Percentiles rank a stretch among this genome's conserved stretches.
Conservation (phyloP, 2,329 filamentous ascomycete species). For the Stemphylium lycopersici region DNA sequence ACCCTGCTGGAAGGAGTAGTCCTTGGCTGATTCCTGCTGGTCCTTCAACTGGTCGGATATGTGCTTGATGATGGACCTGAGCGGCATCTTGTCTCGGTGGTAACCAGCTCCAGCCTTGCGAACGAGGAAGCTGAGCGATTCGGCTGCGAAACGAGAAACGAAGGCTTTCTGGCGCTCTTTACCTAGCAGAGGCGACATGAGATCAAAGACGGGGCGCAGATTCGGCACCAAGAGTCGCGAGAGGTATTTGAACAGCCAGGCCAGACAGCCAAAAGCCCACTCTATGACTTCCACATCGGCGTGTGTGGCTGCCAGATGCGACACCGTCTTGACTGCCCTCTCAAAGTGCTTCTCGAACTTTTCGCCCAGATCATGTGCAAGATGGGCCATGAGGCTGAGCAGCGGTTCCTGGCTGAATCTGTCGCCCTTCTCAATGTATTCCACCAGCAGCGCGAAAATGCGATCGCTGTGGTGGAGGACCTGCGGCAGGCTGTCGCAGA, state of each 20-base stretch:
- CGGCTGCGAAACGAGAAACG: constrained; percentile 89
- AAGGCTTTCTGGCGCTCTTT: constrained; percentile 82
- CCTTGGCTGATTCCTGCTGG: constrained; percentile 61
- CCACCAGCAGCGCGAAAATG: constrained; percentile 78
- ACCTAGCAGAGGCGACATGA: constrained; percentile 83
- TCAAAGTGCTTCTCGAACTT: constrained; percentile 90
- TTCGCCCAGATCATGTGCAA: constrained; percentile 89
- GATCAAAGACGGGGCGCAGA: constrained; percentile 79
- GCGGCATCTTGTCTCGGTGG: constrained; percentile 71
- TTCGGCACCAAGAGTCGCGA: constrained; percentile 86
- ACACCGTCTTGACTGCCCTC: constrained; percentile 74
- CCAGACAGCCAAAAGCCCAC: constrained; percentile 93
- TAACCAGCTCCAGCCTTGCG: constrained; percentile 84
- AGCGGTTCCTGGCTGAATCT: constrained; percentile 83
- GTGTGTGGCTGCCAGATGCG: constrained; percentile 76
- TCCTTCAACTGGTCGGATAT: constrained; percentile 71
- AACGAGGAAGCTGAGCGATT: constrained; percentile 91
- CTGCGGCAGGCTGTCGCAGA: constrained; percentile 89
- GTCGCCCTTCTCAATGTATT: constrained; percentile 79
- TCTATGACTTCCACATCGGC: constrained; percentile 89
- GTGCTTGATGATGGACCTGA: constrained; percentile 74
- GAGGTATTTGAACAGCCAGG: constrained; percentile 97
- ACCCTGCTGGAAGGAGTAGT: constrained; percentile 78
- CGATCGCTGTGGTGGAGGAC: constrained; percentile 87
- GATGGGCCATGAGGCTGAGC: constrained; percentile 84